Percentiles rank a stretch among this genome's conserved stretches.
Evolutionary conservation across 371 early-diverging fungal genomes (phyloP).

Genomic region (Blastocladiella emersonii): DNA sequence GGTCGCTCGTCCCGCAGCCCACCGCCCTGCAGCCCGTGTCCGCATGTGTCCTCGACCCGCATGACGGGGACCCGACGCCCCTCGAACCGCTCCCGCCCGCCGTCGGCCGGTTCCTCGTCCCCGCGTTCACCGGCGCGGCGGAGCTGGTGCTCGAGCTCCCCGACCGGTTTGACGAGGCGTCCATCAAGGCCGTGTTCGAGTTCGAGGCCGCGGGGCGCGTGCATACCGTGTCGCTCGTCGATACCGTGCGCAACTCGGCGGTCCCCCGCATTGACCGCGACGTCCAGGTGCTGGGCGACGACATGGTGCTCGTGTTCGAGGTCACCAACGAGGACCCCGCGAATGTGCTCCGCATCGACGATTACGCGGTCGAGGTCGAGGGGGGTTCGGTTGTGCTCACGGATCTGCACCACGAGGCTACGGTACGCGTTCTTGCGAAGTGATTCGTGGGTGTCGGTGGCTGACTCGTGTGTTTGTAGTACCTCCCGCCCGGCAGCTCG

Average conservation of each 20-base stretch:
- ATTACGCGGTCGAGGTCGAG: background rate
- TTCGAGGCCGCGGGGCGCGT: background rate
- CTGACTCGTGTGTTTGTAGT: background rate
- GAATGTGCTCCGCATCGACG: background rate
- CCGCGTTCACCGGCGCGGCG: background rate
- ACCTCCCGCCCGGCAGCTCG: background rate
- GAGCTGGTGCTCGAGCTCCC: background rate
- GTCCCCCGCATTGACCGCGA: background rate
- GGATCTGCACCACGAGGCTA: background rate
- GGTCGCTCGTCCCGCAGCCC: constrained; percentile 10
- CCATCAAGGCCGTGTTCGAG: background rate
- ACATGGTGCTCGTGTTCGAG: background rate
- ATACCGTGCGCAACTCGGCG: background rate
- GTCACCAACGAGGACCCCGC: background rate
- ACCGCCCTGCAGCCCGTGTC: constrained; percentile 4
- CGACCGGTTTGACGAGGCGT: background rate
- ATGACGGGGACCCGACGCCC: background rate
- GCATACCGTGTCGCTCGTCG: background rate
- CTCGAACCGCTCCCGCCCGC: background rate
- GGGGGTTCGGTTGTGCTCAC: background rate
- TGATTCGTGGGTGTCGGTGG: background rate
- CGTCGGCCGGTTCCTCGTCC: background rate
- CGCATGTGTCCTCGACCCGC: background rate
- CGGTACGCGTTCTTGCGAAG: background rate
- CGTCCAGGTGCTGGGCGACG: background rate